Evolutionary conservation across 2,329 filamentous ascomycete species (phyloP), one percentile per base, ranked within the genome.

Genomic region (Penicillium sp.): DNA sequence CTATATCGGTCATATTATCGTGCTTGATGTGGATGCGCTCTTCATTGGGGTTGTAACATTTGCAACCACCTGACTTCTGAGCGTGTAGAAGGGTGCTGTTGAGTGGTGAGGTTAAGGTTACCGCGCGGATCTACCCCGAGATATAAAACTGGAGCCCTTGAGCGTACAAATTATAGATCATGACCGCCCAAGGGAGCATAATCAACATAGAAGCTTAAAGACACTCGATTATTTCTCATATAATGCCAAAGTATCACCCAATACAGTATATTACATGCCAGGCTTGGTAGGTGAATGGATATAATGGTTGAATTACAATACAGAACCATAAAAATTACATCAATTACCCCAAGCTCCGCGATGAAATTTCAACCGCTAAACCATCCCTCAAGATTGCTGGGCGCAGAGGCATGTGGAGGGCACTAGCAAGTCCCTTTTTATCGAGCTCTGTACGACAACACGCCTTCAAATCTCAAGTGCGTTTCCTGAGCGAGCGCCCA

Each of bases 401-500:
- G 32, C 35, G 35, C 36, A 48, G 46, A 61, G 64, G 63, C 41
- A 68, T 68, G 65, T 63, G 62, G 62, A 67, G 59, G 50, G 28
- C 42, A 44, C 47, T 51, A 46, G 39, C 42, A 18, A 58, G 52
- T 38, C 32, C 54, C 14, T 51, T 42, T 39, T 16, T 42, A 40
- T 44, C 50, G 36, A 57, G 37, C 48, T 50, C 38, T 29, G 47
- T 51, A 18, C 40, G 46, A 41, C 39, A 50, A 40, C 32, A 35
- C 27, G 36, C 24, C n/a, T 13, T 50, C 29, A 44, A 42, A 24
- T 49, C 16, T 16, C 49, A 55, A 42, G 27, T 47, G 22, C 24
- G 48, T 34, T 43, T 54, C 37, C 37, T 56, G 14, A 39, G 43
- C 41, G 38, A 55, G 23, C 40, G 52, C 44, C 46, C 49, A 37